Evolutionary conservation across 345 rosid species (phyloP), one percentile per base, ranked within the genome.

Genomic region (Eucalyptus coolabah): DNA sequence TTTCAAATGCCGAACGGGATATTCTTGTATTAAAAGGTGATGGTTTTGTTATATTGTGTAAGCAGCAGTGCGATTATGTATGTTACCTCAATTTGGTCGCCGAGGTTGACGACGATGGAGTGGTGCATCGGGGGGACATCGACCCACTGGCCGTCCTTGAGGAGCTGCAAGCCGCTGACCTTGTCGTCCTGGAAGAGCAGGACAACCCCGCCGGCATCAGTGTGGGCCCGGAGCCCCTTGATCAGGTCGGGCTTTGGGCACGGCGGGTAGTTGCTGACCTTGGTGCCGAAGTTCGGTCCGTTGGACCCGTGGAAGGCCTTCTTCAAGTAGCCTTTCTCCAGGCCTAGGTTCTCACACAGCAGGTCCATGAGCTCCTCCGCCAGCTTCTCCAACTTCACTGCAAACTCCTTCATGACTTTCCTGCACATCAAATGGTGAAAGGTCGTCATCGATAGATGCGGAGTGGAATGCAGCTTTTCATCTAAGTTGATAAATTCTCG

Each of bases 111-210:
- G 12, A 98, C 99, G 63, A 98, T 95, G 91, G 99, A 96, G 89
- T 97, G 99, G 90, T 94, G 95, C 96, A 98, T 92, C 5, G 99
- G 99, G 5, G 99, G 99, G n/a, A 98, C 99, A 88, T 94, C 98
- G 63, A 98, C 87, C 99, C 99, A 98, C 10, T 93, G 80, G 18
- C 96, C 99, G 63, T 97, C 96, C 90, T 98, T 98, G 42, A 98
- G 96, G 30, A 98, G 97, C 95, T 97, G 99, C 80, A 98, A 98
- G 89, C 99, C 99, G 40, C 99, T 93, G 87, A 98, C 99, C 88
- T 93, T 93, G 69, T 95, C 96, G 37, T 98, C 99, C 89, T 97
- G 99, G 91, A 98, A 96, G 65, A 98, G 95, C 72, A 97, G 87
- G 88, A 98, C 96, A 93, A 98, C 95, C 89, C 99, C 99, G 5